Evolutionary conservation across 805 yeast species (phyloP).

Genomic region (Ogataea ganodermae): DNA sequence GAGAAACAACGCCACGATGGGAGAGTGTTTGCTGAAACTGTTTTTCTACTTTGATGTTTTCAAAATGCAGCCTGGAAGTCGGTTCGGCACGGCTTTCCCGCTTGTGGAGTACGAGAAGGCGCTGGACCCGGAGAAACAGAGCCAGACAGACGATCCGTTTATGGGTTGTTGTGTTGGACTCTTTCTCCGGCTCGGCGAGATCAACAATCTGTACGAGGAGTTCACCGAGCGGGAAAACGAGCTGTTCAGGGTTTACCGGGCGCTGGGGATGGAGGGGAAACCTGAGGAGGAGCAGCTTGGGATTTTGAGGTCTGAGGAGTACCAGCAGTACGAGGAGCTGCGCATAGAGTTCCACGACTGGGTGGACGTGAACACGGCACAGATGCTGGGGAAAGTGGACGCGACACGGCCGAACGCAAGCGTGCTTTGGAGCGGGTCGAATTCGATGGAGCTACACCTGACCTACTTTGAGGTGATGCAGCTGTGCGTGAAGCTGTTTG

Average conservation of each 20-base stretch:
- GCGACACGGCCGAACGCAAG: conserved; percentile 19
- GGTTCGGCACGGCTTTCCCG: conserved; percentile 27
- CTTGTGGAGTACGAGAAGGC: conserved; percentile 21
- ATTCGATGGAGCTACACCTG: conserved; percentile 12
- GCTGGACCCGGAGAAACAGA: conserved; percentile 8
- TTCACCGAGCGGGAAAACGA: conserved; percentile 1
- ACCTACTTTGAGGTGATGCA: conserved; percentile 27
- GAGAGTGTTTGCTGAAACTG: conserved; percentile 22
- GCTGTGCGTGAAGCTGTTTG: conserved; percentile 19
- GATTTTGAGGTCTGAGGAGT: conserved; percentile 14
- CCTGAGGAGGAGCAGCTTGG: conserved; percentile 10
- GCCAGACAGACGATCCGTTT: conserved; percentile 13
- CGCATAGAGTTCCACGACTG: conserved; percentile 28
- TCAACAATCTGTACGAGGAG: conserved; percentile 20
- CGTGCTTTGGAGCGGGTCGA: conserved; percentile 4
- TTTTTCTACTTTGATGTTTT: conserved; percentile 29
- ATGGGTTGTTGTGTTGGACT: conserved; percentile 25
- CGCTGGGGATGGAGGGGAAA: not conserved
- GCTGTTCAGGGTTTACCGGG: conserved; percentile 7
- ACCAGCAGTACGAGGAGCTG: conserved; percentile 20
- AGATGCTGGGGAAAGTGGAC: conserved; percentile 16
- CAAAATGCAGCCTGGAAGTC: conserved; percentile 24
- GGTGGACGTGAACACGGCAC: conserved; percentile 21
- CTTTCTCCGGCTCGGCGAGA: conserved; percentile 23
- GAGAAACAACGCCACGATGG: conserved; percentile 9